phyloP scores from a whole-genome alignment of 1,284 basidiomycete genomes.

The Laetiporus sulphureus region DNA sequence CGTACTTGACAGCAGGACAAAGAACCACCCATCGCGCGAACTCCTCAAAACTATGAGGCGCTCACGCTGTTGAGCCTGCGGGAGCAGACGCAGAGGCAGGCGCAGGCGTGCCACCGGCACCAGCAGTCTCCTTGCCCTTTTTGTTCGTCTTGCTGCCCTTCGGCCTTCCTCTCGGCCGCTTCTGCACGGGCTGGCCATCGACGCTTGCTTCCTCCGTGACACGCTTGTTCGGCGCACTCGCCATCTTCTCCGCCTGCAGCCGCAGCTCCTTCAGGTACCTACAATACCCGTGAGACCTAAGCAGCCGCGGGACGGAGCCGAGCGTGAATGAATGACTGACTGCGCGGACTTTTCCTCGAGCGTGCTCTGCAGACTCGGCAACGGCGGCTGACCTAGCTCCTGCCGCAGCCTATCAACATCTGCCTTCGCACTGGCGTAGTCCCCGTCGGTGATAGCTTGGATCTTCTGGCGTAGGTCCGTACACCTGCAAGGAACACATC shows the following conservation, averaged over 20 bases:
- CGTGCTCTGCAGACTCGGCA: slow-evolving; percentile 62
- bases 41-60: no score
- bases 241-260: slow-evolving; percentile 20
- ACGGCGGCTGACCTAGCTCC: slow-evolving; percentile 66
- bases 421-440: slow-evolving; percentile 62
- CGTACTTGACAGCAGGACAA: no score
- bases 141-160: slow-evolving; percentile 40
- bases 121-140: slow-evolving; percentile 10
- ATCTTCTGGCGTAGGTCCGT: slow-evolving; percentile 59
- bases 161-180: slow-evolving; percentile 38
- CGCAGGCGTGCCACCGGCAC: slow-evolving; percentile 2
- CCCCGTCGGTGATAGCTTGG: slow-evolving; percentile 57
- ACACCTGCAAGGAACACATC: slow-evolving; percentile 36
- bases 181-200: slow-evolving; percentile 26
- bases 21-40: no score
- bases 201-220: slow-evolving; percentile 22
- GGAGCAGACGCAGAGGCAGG: slow-evolving; percentile 7
- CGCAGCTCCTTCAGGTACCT: slow-evolving; percentile 35
- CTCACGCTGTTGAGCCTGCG: no score
- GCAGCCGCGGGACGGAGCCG: slow-evolving; percentile 1
- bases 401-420: slow-evolving; percentile 68
- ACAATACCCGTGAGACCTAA: slow-evolving; percentile 1
- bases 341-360: slow-evolving; percentile 68
- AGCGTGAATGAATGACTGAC: slow-evolving; percentile 35
- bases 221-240: slow-evolving; percentile 20